Evolutionary conservation across 176 grass and related monocot species (phyloP).

Genomic region (Oryza punctata): DNA sequence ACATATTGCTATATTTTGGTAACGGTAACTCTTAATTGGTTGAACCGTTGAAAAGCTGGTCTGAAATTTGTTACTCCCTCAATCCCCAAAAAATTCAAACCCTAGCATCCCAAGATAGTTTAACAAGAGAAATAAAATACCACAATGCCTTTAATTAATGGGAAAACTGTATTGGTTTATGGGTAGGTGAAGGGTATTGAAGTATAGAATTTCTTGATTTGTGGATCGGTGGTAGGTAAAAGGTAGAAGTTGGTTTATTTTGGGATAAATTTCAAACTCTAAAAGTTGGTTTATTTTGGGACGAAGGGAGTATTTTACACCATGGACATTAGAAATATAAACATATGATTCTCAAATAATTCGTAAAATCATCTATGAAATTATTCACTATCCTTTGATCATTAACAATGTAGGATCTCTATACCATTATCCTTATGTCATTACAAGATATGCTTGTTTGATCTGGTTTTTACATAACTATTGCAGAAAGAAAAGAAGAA

Average conservation of each 20-base stretch:
- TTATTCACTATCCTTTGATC: not conserved
- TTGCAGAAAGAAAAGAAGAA: conserved; percentile 97
- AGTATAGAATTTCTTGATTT: no score
- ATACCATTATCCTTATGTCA: not conserved
- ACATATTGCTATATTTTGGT: not conserved
- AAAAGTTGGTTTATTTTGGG: no score
- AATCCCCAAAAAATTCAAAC: no score
- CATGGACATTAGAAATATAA: conserved; percentile 15
- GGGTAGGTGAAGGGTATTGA: no score
- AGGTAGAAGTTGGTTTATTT: no score
- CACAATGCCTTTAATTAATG: no score
- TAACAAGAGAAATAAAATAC: no score
- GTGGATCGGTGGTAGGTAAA: no score
- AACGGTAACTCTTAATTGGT: not conserved
- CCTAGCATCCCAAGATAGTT: no score
- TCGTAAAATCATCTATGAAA: not conserved
- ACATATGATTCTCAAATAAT: conserved; percentile 13
- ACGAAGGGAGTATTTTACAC: no score
- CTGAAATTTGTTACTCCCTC: not conserved
- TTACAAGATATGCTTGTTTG: conserved; percentile 8
- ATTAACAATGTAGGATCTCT: not conserved
- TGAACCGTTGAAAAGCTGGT: conserved; percentile 31
- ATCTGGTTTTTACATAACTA: conserved; percentile 31
- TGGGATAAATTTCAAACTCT: no score
- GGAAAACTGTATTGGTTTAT: no score